phyloP scores from a whole-genome alignment of 129 eudicot species.

The Pseudognaphalium luteoalbum region DNA sequence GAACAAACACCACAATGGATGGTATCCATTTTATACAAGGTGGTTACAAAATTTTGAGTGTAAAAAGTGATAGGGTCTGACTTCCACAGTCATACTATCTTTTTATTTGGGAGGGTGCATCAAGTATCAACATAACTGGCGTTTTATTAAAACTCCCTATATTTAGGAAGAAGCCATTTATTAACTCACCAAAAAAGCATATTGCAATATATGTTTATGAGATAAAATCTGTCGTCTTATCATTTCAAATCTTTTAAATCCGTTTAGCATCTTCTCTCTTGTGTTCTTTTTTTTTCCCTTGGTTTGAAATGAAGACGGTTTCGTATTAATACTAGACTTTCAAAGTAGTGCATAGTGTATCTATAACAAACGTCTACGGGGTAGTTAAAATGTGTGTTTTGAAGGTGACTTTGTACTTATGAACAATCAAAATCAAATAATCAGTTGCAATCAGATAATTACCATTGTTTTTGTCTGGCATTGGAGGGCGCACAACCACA shows the following conservation, averaged over 20 bases:
- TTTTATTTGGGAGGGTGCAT: background rate
- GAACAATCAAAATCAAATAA: background rate
- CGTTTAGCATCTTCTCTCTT: too few relatives aligned
- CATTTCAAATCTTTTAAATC: background rate
- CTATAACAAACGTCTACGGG: background rate
- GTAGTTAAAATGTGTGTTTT: background rate
- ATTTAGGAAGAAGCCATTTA: background rate
- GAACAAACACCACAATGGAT: background rate
- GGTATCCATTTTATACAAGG: background rate
- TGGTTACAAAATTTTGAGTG: background rate
- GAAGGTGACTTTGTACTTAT: background rate
- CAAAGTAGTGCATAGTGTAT: background rate
- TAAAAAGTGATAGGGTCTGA: background rate
- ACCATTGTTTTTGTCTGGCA: slow-evolving; percentile 57
- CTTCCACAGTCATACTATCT: slow-evolving; percentile 14
- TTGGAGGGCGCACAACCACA: slow-evolving; percentile 64
- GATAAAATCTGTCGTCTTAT: background rate
- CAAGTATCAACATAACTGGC: background rate
- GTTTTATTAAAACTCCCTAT: background rate
- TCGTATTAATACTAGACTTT: background rate
- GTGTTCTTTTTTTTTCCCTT: too few relatives aligned
- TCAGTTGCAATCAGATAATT: slow-evolving; percentile 9
- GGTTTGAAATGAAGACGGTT: too few relatives aligned
- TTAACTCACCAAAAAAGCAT: background rate
- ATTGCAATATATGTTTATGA: background rate